phyloP scores from a whole-genome alignment of 1,284 basidiomycete genomes.

The Ganoderma leucocontextum region DNA sequence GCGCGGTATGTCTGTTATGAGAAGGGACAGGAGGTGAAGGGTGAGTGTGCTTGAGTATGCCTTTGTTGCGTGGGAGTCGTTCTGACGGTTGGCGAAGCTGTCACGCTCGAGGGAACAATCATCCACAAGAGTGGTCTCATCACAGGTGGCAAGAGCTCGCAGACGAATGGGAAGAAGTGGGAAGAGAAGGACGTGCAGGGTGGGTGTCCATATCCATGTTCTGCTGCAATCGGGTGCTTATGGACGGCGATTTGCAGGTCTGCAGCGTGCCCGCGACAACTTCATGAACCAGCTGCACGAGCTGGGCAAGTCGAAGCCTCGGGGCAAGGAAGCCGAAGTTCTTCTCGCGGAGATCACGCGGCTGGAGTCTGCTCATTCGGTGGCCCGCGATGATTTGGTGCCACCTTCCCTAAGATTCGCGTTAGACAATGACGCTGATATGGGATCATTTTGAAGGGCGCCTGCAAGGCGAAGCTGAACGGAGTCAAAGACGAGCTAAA shows the following conservation, averaged over 20 bases:
- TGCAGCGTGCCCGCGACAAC: constrained; percentile 78
- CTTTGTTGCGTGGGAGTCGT: not conserved
- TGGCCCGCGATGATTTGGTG: constrained; percentile 88
- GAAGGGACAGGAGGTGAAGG: constrained; percentile 95
- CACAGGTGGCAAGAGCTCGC: constrained; percentile 90
- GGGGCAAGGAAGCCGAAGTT: constrained; percentile 84
- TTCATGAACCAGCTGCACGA: constrained; percentile 85
- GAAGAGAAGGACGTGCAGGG: constrained; percentile 94
- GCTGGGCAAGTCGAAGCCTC: constrained; percentile 82
- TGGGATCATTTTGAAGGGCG: constrained; percentile 50
- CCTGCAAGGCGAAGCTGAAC: constrained; percentile 70
- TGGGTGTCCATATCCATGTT: constrained; percentile 34
- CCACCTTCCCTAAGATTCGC: constrained; percentile 33
- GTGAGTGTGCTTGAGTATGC: constrained; percentile 50
- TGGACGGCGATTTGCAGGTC: constrained; percentile 51
- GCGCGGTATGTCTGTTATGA: constrained; percentile 94
- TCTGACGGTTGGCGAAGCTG: constrained; percentile 63
- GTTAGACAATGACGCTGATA: not conserved
- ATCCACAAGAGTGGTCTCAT: constrained; percentile 98
- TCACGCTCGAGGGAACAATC: constrained; percentile 95
- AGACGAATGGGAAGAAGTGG: constrained; percentile 83
- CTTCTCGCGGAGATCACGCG: constrained; percentile 81
- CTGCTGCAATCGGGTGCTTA: not conserved
- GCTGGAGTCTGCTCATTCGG: constrained; percentile 76
- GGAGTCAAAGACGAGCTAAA: constrained; percentile 84